Percentiles rank a stretch among this genome's conserved stretches.
Conservation (phyloP, 176 grass and related monocot species). For the Poa pratensis region DNA sequence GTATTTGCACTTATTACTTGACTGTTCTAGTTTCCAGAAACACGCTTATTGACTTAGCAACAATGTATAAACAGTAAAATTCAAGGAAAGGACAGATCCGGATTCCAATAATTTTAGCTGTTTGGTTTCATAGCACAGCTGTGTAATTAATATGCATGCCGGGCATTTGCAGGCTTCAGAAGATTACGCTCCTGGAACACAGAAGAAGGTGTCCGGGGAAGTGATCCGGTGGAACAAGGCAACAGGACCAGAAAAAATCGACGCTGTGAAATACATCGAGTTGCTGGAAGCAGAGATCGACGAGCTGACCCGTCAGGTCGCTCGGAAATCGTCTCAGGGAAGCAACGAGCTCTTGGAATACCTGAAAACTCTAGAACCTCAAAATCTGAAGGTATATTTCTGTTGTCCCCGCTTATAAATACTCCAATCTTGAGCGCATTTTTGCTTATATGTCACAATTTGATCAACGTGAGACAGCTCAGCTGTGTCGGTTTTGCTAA, state of each 20-base stretch:
- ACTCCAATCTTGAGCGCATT: not conserved
- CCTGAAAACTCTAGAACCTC: constrained; percentile 85
- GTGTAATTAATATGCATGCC: constrained; percentile 5
- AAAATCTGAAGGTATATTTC: constrained; percentile 83
- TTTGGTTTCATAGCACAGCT: not conserved
- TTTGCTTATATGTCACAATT: not conserved
- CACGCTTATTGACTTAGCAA: not conserved
- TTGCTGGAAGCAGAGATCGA: constrained; percentile 92
- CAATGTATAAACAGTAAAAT: not conserved
- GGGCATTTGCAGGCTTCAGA: constrained; percentile 54
- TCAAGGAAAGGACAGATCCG: not conserved
- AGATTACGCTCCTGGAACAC: constrained; percentile 84
- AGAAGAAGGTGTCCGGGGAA: constrained; percentile 90
- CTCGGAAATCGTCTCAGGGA: constrained; percentile 63
- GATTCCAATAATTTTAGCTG: not conserved
- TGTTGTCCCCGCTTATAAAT: not conserved
- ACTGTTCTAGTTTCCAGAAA: constrained; percentile 15
- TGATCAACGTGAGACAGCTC: too few species aligned
- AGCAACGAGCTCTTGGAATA: constrained; percentile 89
- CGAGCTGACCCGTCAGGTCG: constrained; percentile 74
- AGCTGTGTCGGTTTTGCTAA: not conserved
- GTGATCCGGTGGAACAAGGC: constrained; percentile 91
- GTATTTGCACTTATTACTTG: not conserved
- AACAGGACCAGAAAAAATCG: constrained; percentile 88
- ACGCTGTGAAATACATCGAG: constrained; percentile 89